Evolutionary conservation across 345 rosid genomes (phyloP), one percentile per base, ranked within the genome.

Genomic region (Corchorus olitorius): DNA sequence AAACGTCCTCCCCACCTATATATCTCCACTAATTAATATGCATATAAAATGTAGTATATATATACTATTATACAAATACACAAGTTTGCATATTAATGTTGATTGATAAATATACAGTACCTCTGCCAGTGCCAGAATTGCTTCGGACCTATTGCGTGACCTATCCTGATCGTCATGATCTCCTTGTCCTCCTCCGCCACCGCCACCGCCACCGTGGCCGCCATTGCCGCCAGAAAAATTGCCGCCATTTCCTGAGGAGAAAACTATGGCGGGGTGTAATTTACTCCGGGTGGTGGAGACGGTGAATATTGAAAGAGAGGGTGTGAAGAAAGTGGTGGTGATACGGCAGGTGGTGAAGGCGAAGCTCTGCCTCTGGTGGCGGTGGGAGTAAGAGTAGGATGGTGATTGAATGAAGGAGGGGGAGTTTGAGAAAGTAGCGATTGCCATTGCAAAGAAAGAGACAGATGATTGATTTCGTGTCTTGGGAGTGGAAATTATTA

Each of bases 91-190:
- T 19, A 10, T 27, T 27, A n/a, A n/a, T n/a, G 27, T 27, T 27
- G 1, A 27, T 27, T 27, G 27, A 27, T 27, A 27, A 27, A 27
- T 27, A 11, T 5, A 6, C 4, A 27, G 3, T 76, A 87, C 91
- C 88, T 82, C 87, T 11, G 86, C 85, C 54, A 88, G 76, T 12
- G 86, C 89, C 17, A 88, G 81, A 41, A 84, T 65, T 35, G 90
- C 86, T 56, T 88, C 93, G 0, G 78, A 58, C 46, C 82, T 68
- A 78, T 89, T 85, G 62, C 83, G 88, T 56, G 77, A 79, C 52
- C 68, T 74, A 11, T 80, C 86, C 46, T 79, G 87, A 45, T 75
- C 86, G 2, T 61, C 84, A 17, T 39, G 77, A 11, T 70, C 83
- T 1, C 60, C 77, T 10, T 75, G 70, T 1, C 77, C 80, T 0